Conservation (phyloP, 495 filamentous ascomycete genomes). For the Xylaria grammica region DNA sequence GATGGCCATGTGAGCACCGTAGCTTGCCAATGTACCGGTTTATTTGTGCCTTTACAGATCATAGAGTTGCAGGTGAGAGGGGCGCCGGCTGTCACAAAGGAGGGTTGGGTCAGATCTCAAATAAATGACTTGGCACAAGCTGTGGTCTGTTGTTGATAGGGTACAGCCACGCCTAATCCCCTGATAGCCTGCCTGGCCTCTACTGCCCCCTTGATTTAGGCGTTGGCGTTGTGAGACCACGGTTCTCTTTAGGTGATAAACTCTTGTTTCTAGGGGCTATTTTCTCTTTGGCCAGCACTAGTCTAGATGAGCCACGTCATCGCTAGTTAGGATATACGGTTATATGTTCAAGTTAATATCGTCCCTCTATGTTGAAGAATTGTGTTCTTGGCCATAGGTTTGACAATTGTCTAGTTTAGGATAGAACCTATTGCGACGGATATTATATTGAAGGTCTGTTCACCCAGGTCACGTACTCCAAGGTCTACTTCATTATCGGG, state of each 20-base stretch:
- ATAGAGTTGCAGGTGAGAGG: conserved; percentile 19
- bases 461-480: no score
- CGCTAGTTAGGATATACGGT: conserved; percentile 5
- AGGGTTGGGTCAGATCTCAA: conserved; percentile 13
- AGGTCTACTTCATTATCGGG: no score
- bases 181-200: neutral
- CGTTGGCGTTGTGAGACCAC: conserved; percentile 39
- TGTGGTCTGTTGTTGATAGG: conserved; percentile 16
- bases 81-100: conserved; percentile 18
- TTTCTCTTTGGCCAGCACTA: conserved; percentile 10
- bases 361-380: neutral
- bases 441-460: no score
- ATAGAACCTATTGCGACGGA: no score
- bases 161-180: conserved; percentile 5
- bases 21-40: conserved; percentile 7
- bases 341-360: conserved; percentile 8
- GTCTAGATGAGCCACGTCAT: conserved; percentile 16
- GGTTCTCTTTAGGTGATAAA: conserved; percentile 33
- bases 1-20: conserved; percentile 82
- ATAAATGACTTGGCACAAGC: conserved; percentile 16
- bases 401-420: no score
- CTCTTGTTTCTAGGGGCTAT: conserved; percentile 11
- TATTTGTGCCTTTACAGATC: conserved; percentile 16
- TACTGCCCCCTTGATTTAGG: conserved; percentile 21
- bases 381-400: neutral